These are phyloP conservation scores for Candida freyschussii DNA, from an alignment of 1,139 yeast species.

Conservation along the genomic window DNA sequence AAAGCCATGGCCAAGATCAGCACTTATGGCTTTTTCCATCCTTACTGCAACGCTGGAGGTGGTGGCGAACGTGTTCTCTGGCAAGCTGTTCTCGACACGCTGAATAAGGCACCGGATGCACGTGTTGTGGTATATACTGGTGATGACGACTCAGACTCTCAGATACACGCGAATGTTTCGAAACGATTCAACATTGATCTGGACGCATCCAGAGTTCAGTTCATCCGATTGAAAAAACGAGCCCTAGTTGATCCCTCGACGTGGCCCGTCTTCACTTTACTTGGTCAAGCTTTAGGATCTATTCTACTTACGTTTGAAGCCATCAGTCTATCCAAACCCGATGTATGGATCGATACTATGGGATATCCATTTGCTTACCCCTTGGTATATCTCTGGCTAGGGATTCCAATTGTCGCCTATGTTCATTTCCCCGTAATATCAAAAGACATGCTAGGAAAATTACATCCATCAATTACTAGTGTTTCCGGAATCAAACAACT, in stretches of 20 bases:
- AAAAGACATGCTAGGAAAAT: conserved; percentile 70
- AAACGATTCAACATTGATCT: conserved; percentile 60
- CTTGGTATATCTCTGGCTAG: conserved; percentile 46
- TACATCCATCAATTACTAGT: conserved; percentile 33
- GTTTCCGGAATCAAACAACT: conserved; percentile 25
- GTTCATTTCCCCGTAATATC: conserved; percentile 94
- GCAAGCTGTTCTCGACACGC: conserved; percentile 82
- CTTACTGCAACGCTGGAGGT: conserved; percentile 93
- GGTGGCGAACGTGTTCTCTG: conserved; percentile 97
- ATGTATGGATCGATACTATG: conserved; percentile 90
- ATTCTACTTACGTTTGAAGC: conserved; percentile 68
- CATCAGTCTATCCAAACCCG: conserved; percentile 60
- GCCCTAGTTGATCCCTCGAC: conserved; percentile 61
- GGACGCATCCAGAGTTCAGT: conserved; percentile 55
- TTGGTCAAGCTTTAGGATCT: conserved; percentile 88
- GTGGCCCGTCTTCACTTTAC: conserved; percentile 77
- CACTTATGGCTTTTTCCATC: conserved; percentile 83
- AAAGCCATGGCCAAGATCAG: conserved; percentile 3
- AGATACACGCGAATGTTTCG: conserved; percentile 53
- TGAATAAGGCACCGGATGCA: conserved; percentile 44
- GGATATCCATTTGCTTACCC: conserved; percentile 89
- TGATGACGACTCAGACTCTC: conserved; percentile 46
- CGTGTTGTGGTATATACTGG: conserved; percentile 79
- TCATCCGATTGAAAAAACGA: conserved; percentile 63
- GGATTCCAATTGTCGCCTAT: conserved; percentile 77